Base-by-base conservation (phyloP, 2,329 filamentous ascomycete genomes). In the Herpotrichia juniperi region DNA sequence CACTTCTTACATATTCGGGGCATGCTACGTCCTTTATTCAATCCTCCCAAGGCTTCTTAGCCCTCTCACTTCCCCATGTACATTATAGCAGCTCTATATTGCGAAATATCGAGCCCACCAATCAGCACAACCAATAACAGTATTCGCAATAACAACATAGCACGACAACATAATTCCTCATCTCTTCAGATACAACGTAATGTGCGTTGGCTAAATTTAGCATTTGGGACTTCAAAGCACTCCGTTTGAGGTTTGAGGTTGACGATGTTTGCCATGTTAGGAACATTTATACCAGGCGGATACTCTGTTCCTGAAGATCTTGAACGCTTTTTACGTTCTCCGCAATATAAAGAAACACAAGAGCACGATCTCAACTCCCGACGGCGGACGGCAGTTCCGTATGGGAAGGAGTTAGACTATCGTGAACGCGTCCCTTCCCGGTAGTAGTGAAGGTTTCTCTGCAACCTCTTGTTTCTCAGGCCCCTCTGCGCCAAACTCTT, bases 61-160 rank as follows among this genome's bases (percentile, higher is more conserved):
- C 44, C 50, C 53, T 50, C 56, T 22, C 52, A 48, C 43, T 37
- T 30, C 48, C 24, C 45, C 43, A 53, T 42, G 47, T 50, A 34
- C 25, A 37, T 37, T 54, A 61, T 58, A 61, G 56, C 52, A 63
- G 44, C 44, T 54, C 51, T 54, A 68, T 31, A 67, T 67, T 66
- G 59, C 57, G 46, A 46, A 17, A 28, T 32, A 22, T 34, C 5
- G 17, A 22, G 40, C 17, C 49, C 40, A 50, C 64, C 65, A 68
- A 67, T 62, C 55, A 62, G 42, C 53, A 28, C 8, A 21, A 5
- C 30, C 12, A 16, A 19, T 21, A 42, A 37, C 22, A 45, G 17
- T 42, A 54, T 34, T 32, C 37, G 39, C 54, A 64, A 68, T 63
- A 35, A 65, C 32, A 7, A 22, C 54, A 66, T 48, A 66, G 61